Percentiles rank a stretch among this genome's conserved stretches.
Conservation (phyloP, 305 asterid genomes). For the Fraxinus sp. region DNA sequence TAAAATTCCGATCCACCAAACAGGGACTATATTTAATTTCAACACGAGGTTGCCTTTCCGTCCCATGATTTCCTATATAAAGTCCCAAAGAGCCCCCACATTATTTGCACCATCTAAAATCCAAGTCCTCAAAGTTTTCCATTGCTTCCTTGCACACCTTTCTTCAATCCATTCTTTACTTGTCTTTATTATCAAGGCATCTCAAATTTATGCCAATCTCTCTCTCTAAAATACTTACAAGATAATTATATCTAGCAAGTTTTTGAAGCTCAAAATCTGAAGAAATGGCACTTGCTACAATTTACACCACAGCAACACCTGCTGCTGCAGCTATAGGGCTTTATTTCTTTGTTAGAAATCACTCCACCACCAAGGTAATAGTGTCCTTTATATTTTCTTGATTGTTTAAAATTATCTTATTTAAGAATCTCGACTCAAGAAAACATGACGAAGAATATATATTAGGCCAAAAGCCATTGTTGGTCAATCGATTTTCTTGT, state of each 20-base stretch:
- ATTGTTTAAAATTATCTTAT: background rate
- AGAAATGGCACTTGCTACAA: background rate
- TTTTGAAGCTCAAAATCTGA: constrained; percentile 1
- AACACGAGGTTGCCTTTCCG: background rate
- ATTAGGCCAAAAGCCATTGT: background rate
- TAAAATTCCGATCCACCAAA: background rate
- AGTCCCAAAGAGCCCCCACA: background rate
- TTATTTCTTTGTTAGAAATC: background rate
- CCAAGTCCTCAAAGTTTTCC: background rate
- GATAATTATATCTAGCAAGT: background rate
- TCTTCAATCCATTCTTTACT: background rate
- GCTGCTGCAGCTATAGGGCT: background rate
- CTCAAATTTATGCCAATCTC: background rate
- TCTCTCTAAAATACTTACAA: background rate
- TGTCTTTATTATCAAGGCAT: background rate
- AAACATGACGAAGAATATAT: background rate
- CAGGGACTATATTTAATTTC: background rate
- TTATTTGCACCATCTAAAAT: background rate
- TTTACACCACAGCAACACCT: background rate
- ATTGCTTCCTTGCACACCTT: background rate
- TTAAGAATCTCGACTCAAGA: background rate
- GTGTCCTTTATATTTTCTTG: background rate
- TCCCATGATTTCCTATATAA: background rate
- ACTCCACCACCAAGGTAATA: background rate
- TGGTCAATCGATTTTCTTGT: background rate